Conservation (phyloP, 805 yeast species). For the Yarrowia divulgata region DNA sequence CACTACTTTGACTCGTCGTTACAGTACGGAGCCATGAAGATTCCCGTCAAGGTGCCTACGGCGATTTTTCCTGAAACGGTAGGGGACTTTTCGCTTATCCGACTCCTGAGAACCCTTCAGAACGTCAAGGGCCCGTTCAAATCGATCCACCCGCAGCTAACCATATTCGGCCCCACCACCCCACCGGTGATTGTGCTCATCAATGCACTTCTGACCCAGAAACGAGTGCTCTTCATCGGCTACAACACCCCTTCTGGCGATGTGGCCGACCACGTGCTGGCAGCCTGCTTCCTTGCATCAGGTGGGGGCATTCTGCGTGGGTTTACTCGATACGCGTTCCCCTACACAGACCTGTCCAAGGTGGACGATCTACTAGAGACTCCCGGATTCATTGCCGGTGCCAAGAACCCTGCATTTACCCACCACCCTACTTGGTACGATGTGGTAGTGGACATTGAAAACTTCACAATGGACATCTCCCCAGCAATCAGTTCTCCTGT, state of each 20-base stretch:
- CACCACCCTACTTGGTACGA: slow-evolving; percentile 64
- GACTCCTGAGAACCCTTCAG: slow-evolving; percentile 47
- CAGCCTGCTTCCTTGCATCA: slow-evolving; percentile 58
- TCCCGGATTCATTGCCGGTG: slow-evolving; percentile 64
- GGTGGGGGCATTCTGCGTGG: slow-evolving; percentile 61
- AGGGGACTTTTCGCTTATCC: slow-evolving; percentile 48
- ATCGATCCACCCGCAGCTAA: slow-evolving; percentile 56
- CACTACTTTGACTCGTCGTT: slow-evolving; percentile 49
- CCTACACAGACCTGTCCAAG: slow-evolving; percentile 63
- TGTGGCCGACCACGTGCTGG: slow-evolving; percentile 60
- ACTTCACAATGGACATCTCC: slow-evolving; percentile 50
- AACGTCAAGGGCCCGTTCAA: slow-evolving; percentile 44
- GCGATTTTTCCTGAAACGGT: slow-evolving; percentile 47
- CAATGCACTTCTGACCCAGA: slow-evolving; percentile 62
- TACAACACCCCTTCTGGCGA: slow-evolving; percentile 59
- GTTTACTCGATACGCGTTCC: slow-evolving; percentile 58
- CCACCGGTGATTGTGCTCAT: slow-evolving; percentile 62
- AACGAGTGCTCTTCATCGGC: slow-evolving; percentile 59
- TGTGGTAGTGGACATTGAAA: slow-evolving; percentile 60
- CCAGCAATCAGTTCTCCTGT: slow-evolving; percentile 43
- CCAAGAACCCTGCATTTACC: slow-evolving; percentile 66
- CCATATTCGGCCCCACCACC: slow-evolving; percentile 61
- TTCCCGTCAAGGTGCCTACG: slow-evolving; percentile 50
- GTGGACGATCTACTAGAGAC: slow-evolving; percentile 59
- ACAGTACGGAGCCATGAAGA: slow-evolving; percentile 46